Evolutionary conservation across 78 protist species (phyloP).

Genomic region (Ministeria vibrans): DNA sequence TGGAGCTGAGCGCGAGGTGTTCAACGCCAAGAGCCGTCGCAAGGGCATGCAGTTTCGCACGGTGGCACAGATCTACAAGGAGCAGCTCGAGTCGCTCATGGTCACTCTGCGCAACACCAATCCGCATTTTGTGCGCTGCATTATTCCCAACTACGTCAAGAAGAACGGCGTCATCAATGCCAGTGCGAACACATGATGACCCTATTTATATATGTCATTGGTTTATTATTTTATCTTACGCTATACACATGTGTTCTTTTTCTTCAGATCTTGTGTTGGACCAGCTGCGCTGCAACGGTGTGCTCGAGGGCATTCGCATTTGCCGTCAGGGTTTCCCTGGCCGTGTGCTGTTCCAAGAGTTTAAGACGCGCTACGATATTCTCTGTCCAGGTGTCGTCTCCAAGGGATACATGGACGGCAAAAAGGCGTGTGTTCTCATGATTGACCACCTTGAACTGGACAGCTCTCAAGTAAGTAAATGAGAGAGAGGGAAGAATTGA

Average conservation of each 20-base stretch:
- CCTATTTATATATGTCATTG: not conserved
- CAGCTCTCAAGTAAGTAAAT: too few relatives aligned
- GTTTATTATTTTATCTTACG: not conserved
- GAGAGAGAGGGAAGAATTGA: too few relatives aligned
- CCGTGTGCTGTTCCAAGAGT: conserved; percentile 71
- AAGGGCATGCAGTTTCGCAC: conserved; percentile 66
- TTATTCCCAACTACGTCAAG: conserved; percentile 81
- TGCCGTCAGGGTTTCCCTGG: conserved; percentile 84
- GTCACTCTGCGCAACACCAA: conserved; percentile 61
- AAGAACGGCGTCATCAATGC: conserved; percentile 51
- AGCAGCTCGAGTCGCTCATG: conserved; percentile 61
- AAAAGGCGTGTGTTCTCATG: conserved; percentile 47
- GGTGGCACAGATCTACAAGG: conserved; percentile 59
- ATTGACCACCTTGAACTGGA: conserved; percentile 46
- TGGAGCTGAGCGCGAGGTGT: conserved; percentile 14
- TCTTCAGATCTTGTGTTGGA: conserved; percentile 54
- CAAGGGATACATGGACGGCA: conserved; percentile 44
- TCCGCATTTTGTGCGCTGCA: conserved; percentile 88
- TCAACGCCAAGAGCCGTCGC: conserved; percentile 22
- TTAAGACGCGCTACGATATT: conserved; percentile 76
- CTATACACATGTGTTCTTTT: not conserved
- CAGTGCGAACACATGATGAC: not conserved
- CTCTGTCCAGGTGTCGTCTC: conserved; percentile 60
- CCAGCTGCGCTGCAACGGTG: conserved; percentile 93
- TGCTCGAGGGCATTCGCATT: conserved; percentile 91